phyloP scores from a whole-genome alignment of 148 eudicot genomes.

The Fagopyrum homotropicum region DNA sequence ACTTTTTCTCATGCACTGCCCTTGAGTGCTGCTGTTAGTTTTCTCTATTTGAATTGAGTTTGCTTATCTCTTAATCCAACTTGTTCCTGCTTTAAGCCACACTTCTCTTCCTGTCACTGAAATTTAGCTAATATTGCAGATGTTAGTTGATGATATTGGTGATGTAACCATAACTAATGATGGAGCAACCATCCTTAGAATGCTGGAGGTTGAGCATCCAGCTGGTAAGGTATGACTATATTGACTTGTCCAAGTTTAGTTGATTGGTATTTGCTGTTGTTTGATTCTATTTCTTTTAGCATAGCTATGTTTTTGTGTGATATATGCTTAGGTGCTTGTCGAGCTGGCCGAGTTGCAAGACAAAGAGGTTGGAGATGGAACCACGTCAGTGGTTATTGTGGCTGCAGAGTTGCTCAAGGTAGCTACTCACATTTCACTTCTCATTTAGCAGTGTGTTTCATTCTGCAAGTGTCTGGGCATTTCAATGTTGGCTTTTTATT shows the following conservation, averaged over 20 bases:
- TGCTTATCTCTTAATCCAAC: background rate
- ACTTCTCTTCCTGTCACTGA: background rate
- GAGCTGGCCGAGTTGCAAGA: slow-evolving; percentile 99
- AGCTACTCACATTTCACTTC: background rate
- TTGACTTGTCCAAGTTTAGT: background rate
- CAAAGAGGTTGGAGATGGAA: slow-evolving; percentile 99
- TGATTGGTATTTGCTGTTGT: background rate
- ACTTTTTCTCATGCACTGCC: background rate
- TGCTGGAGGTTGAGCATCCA: slow-evolving; percentile 16
- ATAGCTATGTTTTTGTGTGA: background rate
- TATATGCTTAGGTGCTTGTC: slow-evolving; percentile 62
- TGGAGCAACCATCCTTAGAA: slow-evolving; percentile 14
- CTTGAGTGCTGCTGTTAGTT: background rate
- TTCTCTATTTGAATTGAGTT: background rate
- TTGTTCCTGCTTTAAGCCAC: background rate
- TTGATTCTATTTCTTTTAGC: background rate
- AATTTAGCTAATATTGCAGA: background rate
- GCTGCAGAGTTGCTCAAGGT: slow-evolving; percentile 99
- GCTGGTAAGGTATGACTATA: slow-evolving; percentile 7
- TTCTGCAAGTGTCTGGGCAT: background rate
- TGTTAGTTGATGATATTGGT: slow-evolving; percentile 16
- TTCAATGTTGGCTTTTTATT: background rate
- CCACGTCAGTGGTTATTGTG: slow-evolving; percentile 93
- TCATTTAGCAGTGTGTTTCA: background rate
- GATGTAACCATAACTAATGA: slow-evolving; percentile 15